Evolutionary conservation across 1,139 yeast species (phyloP), one percentile per base, ranked within the genome.

Genomic region (Yamadazyma jaroonii): DNA sequence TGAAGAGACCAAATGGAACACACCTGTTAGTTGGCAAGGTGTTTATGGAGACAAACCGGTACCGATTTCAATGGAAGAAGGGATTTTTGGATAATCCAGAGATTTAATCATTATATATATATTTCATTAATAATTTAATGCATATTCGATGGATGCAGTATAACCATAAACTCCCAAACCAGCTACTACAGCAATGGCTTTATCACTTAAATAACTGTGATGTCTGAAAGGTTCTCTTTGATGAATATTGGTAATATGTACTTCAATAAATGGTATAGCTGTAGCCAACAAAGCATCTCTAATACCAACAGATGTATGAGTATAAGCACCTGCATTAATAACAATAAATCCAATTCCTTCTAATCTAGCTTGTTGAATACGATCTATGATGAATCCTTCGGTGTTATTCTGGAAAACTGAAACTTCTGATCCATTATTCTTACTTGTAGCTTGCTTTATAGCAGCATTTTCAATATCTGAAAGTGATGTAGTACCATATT

Each of bases 21-120:
- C 68, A 24, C 97, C 97, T 0, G 64, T 71, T 10, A 86, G 96
- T 30, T 90, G 97, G 97, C 59, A 61, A 9, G 89, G 95, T 3
- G 84, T 84, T 0, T 90, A 90, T 53, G 97, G 97, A 2, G 80
- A 75, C 45, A 72, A 68, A 44, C 78, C 80, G 1, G 63, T 80
- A 3, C 89, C 94, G 0, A 47, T 67, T 25, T 82, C 94, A 0
- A 61, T 84, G 52, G 95, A 87, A 54, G 83, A 81, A 37, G 96
- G 96, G 0, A 57, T 86, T 24, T 86, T 79, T 52, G 82, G 86
- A 28, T 85, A 44, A 48, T 11, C 9, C n/a, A n/a, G n/a, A n/a
- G n/a, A n/a, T 20, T 7, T 14, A n/a, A 20, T 30, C 13, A 30
- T 21, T 30, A 12, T 30, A 21, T 30, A n/a, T 15, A 15, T 12